Base-by-base conservation (phyloP, 1,284 basidiomycete genomes). In the Leucoagaricus sp. region DNA sequence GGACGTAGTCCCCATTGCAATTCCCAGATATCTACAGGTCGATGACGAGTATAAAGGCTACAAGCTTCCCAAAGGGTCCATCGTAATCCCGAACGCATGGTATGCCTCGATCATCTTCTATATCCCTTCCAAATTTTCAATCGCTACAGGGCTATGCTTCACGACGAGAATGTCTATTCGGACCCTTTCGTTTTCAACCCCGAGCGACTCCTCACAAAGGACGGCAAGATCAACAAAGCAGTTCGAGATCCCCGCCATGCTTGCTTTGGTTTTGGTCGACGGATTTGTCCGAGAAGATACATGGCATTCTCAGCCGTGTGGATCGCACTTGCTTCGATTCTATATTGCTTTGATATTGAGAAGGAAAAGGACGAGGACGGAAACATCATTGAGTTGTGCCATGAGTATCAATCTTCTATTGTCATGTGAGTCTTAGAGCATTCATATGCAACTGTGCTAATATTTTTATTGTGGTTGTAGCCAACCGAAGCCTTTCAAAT, bases 281-380 rank as follows among this genome's bases (percentile, higher is more conserved):
- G 75, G n/a, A 68, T 76, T 26, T 78, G 77, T 55, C 72, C 76
- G 4, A 76, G 75, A 7, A 61, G 69, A 23, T 66, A 73, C 57
- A 65, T 79, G 44, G 76, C 75, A 0, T 58, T 63, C 33, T 66
- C 69, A 1, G 64, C 73, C 12, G 52, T 77, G 17, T 78, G 72
- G 71, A 70, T 78, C 40, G 66, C 70, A 2, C 58, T 74, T 9
- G 75, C 73, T 0, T 74, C 72, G 1, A 60, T 77, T 1, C 53
- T 79, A 10, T 64, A 72, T 0, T 63, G 65, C 1, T 77, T 77
- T 54, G 65, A 75, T 46, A 69, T 78, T 23, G 58, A 57, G 29
- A 75, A 75, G 55, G 65, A 69, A 2, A 59, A 68, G 1, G 74
- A 77, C 53, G 67, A 67, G 38, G 54, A 70, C 19, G 75, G 76